These are phyloP conservation scores for Bruguiera parviflora DNA, from an alignment of 345 rosid species.

Conservation along the genomic window DNA sequence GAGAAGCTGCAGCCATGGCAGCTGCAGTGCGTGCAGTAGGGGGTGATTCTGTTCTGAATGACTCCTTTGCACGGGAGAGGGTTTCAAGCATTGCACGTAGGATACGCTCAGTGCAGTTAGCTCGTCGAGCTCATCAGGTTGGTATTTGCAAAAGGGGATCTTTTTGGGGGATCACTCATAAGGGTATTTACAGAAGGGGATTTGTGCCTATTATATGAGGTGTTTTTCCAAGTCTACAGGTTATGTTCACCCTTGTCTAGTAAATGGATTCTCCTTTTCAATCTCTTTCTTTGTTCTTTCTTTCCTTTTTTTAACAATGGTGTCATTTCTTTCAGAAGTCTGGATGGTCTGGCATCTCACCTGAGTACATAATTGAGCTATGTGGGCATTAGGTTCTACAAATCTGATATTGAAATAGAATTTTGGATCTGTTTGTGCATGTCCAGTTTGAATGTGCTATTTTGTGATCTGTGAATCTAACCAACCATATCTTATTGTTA, in stretches of 20 bases:
- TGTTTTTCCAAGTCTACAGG: too few species aligned
- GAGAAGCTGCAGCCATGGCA: constrained; percentile 99
- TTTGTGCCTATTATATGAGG: too few species aligned
- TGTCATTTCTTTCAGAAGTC: background rate
- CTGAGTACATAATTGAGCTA: constrained; percentile 3
- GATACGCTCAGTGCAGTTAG: constrained; percentile 82
- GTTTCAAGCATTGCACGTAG: constrained; percentile 96
- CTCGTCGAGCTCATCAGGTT: constrained; percentile 92
- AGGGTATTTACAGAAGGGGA: too few species aligned
- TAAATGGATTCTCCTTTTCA: background rate
- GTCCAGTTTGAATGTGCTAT: constrained; percentile 7
- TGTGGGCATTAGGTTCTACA: background rate
- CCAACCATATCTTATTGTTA: constrained; percentile 13
- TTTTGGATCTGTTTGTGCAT: background rate
- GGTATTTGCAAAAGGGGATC: constrained; percentile 1
- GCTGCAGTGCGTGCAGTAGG: constrained; percentile 99
- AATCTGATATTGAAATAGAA: background rate
- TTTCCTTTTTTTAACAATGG: background rate
- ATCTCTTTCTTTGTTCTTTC: background rate
- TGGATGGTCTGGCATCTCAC: background rate
- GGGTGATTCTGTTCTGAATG: constrained; percentile 98
- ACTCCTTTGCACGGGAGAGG: constrained; percentile 99
- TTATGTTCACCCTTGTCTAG: background rate
- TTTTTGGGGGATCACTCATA: background rate
- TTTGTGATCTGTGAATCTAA: constrained; percentile 4